These are phyloP conservation scores for Dactylis glomerata DNA, from an alignment of 176 grass and related monocot species.

Conservation along the genomic window DNA sequence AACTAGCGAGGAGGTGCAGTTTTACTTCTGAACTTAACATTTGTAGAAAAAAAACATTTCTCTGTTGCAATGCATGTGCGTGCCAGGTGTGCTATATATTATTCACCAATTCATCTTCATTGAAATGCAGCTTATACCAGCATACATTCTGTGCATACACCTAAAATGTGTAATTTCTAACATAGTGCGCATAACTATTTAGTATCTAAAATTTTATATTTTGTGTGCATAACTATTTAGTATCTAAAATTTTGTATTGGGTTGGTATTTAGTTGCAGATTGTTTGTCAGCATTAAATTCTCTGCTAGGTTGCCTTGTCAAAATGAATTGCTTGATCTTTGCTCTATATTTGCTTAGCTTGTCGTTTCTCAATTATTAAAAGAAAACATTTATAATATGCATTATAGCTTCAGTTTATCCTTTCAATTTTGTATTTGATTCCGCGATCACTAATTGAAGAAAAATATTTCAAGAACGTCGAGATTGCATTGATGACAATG, in stretches of 20 bases:
- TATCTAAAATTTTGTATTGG: not conserved
- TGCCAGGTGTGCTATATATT: too few relatives aligned
- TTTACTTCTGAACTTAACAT: too few relatives aligned
- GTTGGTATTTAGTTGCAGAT: not conserved
- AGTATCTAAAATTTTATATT: too few relatives aligned
- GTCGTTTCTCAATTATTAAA: not conserved
- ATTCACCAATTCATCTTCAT: too few relatives aligned
- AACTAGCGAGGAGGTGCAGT: too few relatives aligned
- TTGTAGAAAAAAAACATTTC: too few relatives aligned
- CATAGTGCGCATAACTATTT: too few relatives aligned
- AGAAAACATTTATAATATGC: not conserved
- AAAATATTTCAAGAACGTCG: conserved; percentile 59
- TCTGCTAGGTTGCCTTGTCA: not conserved
- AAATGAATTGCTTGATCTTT: not conserved
- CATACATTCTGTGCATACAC: not conserved
- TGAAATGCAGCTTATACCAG: not conserved
- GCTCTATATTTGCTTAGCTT: not conserved
- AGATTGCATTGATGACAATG: conserved; percentile 81
- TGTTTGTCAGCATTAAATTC: not conserved
- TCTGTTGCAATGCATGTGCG: too few relatives aligned
- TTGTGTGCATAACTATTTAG: too few relatives aligned
- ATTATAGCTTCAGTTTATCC: not conserved
- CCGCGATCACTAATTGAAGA: not conserved
- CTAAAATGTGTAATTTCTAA: too few relatives aligned
- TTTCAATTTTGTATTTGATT: not conserved